Evolutionary conservation across 495 filamentous ascomycete genomes (phyloP).

Genomic region (Staphylotrichum tortipilum): DNA sequence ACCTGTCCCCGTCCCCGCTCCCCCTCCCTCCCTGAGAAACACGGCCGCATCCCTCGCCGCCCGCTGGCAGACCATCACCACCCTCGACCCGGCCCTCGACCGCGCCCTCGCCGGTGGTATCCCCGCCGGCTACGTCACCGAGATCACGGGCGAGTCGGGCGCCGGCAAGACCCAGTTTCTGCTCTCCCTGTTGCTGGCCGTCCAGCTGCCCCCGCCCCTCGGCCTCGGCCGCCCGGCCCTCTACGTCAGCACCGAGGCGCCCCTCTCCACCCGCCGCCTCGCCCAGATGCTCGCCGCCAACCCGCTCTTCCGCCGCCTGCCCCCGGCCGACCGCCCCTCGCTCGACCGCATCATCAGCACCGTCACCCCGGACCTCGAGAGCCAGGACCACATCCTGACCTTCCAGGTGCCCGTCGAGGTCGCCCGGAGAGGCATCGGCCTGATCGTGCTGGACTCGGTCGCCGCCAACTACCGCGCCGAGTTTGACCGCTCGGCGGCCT

Average conservation of each 20-base stretch:
- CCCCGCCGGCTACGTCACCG: constrained; percentile 71
- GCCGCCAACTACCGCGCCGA: constrained; percentile 93
- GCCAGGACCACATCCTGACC: constrained; percentile 87
- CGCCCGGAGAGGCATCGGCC: constrained; percentile 59
- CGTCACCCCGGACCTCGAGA: constrained; percentile 83
- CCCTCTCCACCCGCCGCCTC: constrained; percentile 71
- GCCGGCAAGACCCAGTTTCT: constrained; percentile 96
- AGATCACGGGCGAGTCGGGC: constrained; percentile 90
- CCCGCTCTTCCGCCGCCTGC: constrained; percentile 46
- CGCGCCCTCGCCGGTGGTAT: constrained; percentile 75
- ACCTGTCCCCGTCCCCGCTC: too few species aligned
- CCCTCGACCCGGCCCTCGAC: constrained; percentile 68
- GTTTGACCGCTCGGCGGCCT: constrained; percentile 46
- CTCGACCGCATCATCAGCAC: constrained; percentile 67
- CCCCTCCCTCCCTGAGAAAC: constrained; percentile 20
- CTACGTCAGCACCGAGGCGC: constrained; percentile 92
- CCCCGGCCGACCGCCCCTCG: constrained; percentile 47
- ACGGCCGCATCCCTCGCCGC: constrained; percentile 34
- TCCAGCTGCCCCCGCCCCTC: constrained; percentile 64
- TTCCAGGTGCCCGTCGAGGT: constrained; percentile 89
- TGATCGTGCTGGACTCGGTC: constrained; percentile 81
- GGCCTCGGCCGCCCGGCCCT: constrained; percentile 64
- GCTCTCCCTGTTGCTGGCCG: constrained; percentile 66
- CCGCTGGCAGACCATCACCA: constrained; percentile 61
- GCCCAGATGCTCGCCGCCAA: constrained; percentile 65